Percentiles rank a stretch among this genome's conserved stretches.
These are phyloP conservation scores for Mrakia frigida DNA, from an alignment of 768 basidiomycete genomes.

Conservation along the genomic window DNA sequence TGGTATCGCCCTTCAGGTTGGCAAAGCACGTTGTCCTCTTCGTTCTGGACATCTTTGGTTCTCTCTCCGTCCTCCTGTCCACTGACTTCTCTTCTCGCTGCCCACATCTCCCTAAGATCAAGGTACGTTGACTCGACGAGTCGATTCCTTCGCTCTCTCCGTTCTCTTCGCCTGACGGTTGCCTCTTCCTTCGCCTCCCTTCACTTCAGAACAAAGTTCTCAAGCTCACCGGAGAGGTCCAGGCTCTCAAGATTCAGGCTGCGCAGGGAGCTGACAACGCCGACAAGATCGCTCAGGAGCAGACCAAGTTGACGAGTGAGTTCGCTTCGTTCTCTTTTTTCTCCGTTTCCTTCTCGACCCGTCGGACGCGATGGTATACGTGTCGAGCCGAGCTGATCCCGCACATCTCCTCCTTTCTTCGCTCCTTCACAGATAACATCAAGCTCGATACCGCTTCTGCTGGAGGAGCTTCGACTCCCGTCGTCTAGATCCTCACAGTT, in stretches of 20 bases:
- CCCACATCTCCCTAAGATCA: no score
- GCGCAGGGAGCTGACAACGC: not conserved
- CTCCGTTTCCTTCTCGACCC: not conserved
- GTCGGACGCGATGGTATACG: no score
- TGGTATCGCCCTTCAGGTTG: not conserved
- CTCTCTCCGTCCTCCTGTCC: no score
- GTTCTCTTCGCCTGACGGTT: not conserved
- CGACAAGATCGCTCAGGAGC: not conserved
- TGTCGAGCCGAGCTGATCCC: not conserved
- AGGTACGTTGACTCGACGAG: no score
- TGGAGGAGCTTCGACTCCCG: not conserved
- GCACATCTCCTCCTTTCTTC: not conserved
- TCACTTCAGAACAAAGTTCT: not conserved
- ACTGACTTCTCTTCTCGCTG: no score
- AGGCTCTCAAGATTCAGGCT: slow-evolving; percentile 1
- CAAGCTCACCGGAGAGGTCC: not conserved
- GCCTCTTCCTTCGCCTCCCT: not conserved
- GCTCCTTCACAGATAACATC: not conserved
- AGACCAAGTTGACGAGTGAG: not conserved
- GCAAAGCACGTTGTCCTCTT: not conserved
- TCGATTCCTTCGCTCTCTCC: no score
- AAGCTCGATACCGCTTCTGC: not conserved
- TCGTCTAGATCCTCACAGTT: not conserved
- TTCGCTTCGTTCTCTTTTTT: not conserved
- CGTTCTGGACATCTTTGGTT: no score